Base-by-base conservation (phyloP, 257 asterid genomes). In the Cinchona pubescens region DNA sequence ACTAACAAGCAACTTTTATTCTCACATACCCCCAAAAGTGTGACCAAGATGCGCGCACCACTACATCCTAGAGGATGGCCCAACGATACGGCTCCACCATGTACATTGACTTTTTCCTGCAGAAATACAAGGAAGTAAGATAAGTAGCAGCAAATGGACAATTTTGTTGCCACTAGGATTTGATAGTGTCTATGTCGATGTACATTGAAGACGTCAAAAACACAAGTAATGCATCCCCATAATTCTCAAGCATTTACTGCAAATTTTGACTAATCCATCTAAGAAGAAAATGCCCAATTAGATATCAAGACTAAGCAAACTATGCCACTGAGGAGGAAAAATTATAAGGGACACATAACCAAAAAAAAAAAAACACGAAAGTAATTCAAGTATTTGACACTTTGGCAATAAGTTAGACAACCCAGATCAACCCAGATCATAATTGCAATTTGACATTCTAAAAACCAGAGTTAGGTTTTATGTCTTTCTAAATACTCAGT, bases 41-140 rank as follows among this genome's bases (percentile, higher is more conserved):
- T 84, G 79, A 89, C 96, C 86, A 94, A 80, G 80, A 94, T 89
- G 80, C 99, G 97, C 46, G 99, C 99, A 73, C 99, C 99, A 86
- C 99, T 94, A 89, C 99, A 94, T 42, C 99, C 99, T 8, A 94
- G 96, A 77, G 99, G 99, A 79, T 94, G 99, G 45, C 99, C 99
- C 81, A 94, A 83, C 27, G 97, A 83, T 69, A 94, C 97, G 29
- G 99, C 99, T 82, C 99, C 99, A 62, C 99, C 99, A 48, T 94
- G 96, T 69, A 90, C 87, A 37, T 94, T 94, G 49, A 92, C 86
- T 81, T 88, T 92, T 76, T 89, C 99, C 99, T 94, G 94, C 79
- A 73, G 74, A 32, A 74, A 78, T 23, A 45, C 7, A 49, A 71
- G 13, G 27, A 13, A 56, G 40, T 64, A 77, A 64, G 34, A 71